phyloP scores from a whole-genome alignment of 352 stramenopile genomes.

The Peronospora belbahrii region DNA sequence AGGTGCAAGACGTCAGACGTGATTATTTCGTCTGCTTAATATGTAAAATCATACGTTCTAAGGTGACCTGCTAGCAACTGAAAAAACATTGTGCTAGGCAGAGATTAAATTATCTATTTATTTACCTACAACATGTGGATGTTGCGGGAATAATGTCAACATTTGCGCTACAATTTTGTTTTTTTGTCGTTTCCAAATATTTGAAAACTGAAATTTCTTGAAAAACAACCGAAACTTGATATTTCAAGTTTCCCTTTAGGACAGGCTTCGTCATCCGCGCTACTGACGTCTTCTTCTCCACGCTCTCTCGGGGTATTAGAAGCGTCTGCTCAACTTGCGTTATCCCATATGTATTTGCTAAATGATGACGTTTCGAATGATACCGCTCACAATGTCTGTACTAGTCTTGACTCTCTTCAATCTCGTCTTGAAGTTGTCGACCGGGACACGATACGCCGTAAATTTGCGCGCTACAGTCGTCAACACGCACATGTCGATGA shows the following conservation, averaged over 20 bases:
- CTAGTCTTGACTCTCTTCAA: slow-evolving; percentile 2
- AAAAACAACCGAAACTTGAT: no score
- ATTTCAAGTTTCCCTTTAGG: no score
- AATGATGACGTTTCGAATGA: not conserved
- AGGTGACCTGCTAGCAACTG: no score
- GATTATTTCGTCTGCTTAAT: slow-evolving; percentile 7
- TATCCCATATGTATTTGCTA: not conserved
- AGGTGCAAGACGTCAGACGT: not conserved
- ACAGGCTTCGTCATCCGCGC: no score
- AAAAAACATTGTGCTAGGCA: no score
- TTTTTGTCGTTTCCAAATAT: no score
- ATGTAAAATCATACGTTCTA: slow-evolving; percentile 7
- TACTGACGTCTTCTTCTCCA: not conserved
- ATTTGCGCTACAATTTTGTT: no score
- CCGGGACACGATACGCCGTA: slow-evolving; percentile 19
- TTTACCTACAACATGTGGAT: no score
- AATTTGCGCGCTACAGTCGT: slow-evolving; percentile 50
- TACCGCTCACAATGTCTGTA: not conserved
- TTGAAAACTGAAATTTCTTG: no score
- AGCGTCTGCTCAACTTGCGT: not conserved
- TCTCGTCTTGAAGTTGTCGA: slow-evolving; percentile 19
- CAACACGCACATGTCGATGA: slow-evolving; percentile 33
- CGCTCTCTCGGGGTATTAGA: not conserved
- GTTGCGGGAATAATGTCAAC: no score
- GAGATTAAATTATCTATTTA: no score